Base-by-base conservation (phyloP, 2,329 filamentous ascomycete genomes). In the Apiospora saccharicola region DNA sequence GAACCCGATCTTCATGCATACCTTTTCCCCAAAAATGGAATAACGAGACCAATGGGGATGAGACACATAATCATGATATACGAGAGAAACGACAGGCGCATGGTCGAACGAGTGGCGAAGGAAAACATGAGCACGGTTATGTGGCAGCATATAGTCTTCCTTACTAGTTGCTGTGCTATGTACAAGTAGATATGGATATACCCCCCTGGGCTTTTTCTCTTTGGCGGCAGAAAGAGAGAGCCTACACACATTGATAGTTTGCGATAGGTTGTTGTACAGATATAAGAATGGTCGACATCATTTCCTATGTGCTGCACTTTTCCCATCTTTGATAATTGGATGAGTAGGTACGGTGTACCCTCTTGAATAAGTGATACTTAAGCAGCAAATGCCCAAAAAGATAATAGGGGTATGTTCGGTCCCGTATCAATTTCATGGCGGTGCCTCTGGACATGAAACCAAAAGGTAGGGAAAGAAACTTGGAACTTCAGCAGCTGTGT, bases 111-210 rank as follows among this genome's bases (percentile, higher is more conserved):
- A 64, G 6, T 4, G 13, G 41, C 19, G 22, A 64, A n/a, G 8
- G n/a, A 30, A 64, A 19, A 64, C 8, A 10, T 10, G 41, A 64
- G 14, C 53, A 10, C 10, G 10, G 10, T 41, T n/a, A 64, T 64
- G 1, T 64, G 57, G 34, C 34, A 22, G 34, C 10, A 22, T 22
- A 34, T 34, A 41, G 57, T 4, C 24, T 41, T n/a, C 3, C 41
- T 41, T n/a, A n/a, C 6, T 34, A 64, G 57, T n/a, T 61, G 53
- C 19, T 41, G 34, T 61, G 53, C 19, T 41, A 19, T 64, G 30
- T 64, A 41, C 22, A 41, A 41, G 30, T 64, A 64, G 30, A 64
- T n/a, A 64, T 64, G 34, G 57, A 64, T 64, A 64, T 64, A 41
- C 57, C 57, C 49, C 57, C 19, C n/a, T 16, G 10, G 16, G 16